A percentile compares a stretch with the other conserved stretches of the same genome.
These are phyloP conservation scores for Epichloe uncinata DNA, from an alignment of 2,329 filamentous ascomycete species.

Conservation along the genomic window DNA sequence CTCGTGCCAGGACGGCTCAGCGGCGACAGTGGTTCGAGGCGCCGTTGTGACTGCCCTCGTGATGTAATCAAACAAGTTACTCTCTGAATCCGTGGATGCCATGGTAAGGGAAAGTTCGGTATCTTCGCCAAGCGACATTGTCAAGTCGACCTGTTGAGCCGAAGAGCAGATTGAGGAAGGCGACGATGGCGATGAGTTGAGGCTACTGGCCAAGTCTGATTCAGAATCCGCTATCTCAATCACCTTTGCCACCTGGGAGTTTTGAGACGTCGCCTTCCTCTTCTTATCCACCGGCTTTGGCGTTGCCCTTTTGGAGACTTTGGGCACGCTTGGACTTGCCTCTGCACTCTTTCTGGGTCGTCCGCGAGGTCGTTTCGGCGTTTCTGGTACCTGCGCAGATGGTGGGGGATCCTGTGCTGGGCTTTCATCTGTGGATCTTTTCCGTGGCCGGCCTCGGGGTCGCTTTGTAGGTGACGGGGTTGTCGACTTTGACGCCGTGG, in stretches of 20 bases:
- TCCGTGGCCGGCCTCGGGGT: conserved; percentile 22
- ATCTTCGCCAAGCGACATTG: conserved; percentile 30
- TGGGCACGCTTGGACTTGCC: conserved; percentile 6
- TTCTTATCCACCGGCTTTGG: neutral
- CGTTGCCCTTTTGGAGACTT: neutral
- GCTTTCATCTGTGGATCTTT: conserved; percentile 12
- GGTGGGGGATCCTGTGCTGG: conserved; percentile 23
- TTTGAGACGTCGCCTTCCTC: conserved; percentile 3
- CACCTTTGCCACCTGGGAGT: conserved; percentile 7
- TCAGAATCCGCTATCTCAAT: conserved; percentile 42
- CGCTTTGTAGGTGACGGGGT: conserved; percentile 11
- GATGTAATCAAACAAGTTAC: conserved; percentile 37
- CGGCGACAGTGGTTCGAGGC: conserved; percentile 34
- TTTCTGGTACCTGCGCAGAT: conserved; percentile 19
- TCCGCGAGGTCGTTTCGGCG: conserved; percentile 25
- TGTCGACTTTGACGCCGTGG: neutral
- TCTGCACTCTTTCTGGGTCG: conserved; percentile 25
- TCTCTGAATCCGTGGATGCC: conserved; percentile 28
- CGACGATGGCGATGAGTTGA: conserved; percentile 21
- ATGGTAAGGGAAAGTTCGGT: conserved; percentile 28
- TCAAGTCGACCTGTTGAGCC: conserved; percentile 27
- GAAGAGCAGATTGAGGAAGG: conserved; percentile 30
- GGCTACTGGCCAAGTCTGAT: conserved; percentile 20
- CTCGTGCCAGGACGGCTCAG: conserved; percentile 65
- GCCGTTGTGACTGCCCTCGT: conserved; percentile 39